Percentiles rank a stretch among this genome's conserved stretches.
These are phyloP conservation scores for Paraphoma chrysanthemicola DNA, from an alignment of 2,329 filamentous ascomycete genomes.

Conservation along the genomic window DNA sequence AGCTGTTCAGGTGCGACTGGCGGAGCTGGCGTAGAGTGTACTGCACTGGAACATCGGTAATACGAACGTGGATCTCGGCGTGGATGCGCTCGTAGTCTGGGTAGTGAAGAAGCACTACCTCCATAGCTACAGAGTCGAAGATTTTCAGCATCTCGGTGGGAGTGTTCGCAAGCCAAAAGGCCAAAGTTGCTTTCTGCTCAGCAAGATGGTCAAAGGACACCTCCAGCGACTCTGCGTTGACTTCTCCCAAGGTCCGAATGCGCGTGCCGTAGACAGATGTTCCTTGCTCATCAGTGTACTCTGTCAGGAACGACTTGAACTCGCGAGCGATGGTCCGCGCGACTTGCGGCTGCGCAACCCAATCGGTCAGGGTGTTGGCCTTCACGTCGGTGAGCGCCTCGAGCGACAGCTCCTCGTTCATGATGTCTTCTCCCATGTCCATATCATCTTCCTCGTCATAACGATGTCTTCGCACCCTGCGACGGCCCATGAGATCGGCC, in stretches of 20 bases:
- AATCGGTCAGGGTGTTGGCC: constrained; percentile 89
- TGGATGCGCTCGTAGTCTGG: constrained; percentile 98
- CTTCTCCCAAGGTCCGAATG: constrained; percentile 92
- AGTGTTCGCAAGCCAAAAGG: constrained; percentile 95
- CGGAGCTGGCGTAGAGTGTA: constrained; percentile 95
- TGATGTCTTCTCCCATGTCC: constrained; percentile 88
- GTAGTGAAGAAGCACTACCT: constrained; percentile 94
- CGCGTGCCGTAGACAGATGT: constrained; percentile 94
- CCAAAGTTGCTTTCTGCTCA: constrained; percentile 88
- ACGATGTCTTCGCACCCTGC: constrained; percentile 81
- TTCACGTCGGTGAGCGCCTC: constrained; percentile 94
- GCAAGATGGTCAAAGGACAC: constrained; percentile 94
- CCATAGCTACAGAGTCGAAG: constrained; percentile 96
- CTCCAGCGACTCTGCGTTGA: constrained; percentile 95
- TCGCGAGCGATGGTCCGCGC: constrained; percentile 93
- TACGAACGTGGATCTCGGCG: constrained; percentile 95
- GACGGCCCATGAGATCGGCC: constrained; percentile 84
- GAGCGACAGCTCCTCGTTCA: constrained; percentile 93
- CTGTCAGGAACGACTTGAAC: constrained; percentile 96
- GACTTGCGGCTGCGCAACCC: constrained; percentile 89
- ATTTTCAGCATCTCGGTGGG: constrained; percentile 95
- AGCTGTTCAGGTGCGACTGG: constrained; percentile 93
- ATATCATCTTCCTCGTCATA: constrained; percentile 96
- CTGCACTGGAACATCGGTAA: constrained; percentile 90
- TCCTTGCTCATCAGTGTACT: constrained; percentile 89